These are phyloP conservation scores for Gastrodia elata DNA, from an alignment of 106 monocot species.

Conservation along the genomic window DNA sequence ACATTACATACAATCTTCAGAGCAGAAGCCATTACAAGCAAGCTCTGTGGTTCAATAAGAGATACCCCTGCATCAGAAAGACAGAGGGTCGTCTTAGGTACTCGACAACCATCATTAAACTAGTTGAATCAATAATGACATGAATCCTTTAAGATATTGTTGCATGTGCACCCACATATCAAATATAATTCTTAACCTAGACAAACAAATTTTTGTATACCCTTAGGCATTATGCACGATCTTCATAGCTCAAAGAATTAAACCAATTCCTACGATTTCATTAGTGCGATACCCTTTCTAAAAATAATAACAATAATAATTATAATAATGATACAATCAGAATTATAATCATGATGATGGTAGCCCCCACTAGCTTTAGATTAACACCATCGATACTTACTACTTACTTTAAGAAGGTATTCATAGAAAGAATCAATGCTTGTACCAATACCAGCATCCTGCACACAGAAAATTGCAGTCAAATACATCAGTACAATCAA, in stretches of 20 bases:
- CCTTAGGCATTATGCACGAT: background rate
- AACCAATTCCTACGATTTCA: background rate
- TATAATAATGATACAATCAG: no score
- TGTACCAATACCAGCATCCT: slow-evolving; percentile 99
- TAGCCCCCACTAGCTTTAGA: background rate
- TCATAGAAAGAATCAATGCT: slow-evolving; percentile 99
- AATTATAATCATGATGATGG: background rate
- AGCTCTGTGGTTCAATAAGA: no score
- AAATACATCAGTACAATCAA: background rate
- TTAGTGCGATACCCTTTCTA: background rate
- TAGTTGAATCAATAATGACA: no score
- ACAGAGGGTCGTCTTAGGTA: no score
- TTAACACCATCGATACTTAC: background rate
- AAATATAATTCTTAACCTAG: no score
- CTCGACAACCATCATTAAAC: no score
- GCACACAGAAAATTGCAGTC: slow-evolving; percentile 9
- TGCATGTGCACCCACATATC: no score
- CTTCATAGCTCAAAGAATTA: background rate
- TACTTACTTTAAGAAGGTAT: slow-evolving; percentile 82
- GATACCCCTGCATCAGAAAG: no score
- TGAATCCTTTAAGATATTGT: no score
- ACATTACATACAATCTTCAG: no score
- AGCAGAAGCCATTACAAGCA: no score
- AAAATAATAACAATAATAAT: background rate
- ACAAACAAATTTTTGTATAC: background rate